phyloP scores from a whole-genome alignment of 805 yeast genomes.

The Sugiyamaella valdiviana region DNA sequence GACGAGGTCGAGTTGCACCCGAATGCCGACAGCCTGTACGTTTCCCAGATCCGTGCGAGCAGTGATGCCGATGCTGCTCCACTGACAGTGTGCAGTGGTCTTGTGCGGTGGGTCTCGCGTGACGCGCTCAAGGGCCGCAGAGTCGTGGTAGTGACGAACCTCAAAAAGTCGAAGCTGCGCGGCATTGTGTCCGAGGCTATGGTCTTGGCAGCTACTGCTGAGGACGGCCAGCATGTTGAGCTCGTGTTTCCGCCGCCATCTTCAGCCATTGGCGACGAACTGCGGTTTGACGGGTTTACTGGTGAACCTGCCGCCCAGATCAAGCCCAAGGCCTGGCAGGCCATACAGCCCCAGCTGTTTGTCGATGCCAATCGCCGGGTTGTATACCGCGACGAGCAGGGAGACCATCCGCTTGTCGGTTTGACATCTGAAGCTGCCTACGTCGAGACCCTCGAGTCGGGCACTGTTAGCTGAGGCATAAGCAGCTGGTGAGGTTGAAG shows the following conservation, averaged over 20 bases:
- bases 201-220: conserved; percentile 52
- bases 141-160: conserved; percentile 51
- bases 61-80: conserved; percentile 8
- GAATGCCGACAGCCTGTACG: conserved; percentile 54
- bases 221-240: conserved; percentile 35
- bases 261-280: conserved; percentile 36
- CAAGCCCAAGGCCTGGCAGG: conserved; percentile 23
- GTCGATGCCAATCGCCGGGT: conserved; percentile 8
- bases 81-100: conserved; percentile 49
- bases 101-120: conserved; percentile 41
- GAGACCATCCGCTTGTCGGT: neutral
- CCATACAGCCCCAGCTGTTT: conserved; percentile 7
- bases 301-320: conserved; percentile 5
- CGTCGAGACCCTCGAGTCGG: conserved; percentile 1
- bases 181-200: conserved; percentile 59
- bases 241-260: conserved; percentile 42
- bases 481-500: no score
- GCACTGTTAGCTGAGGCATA: neutral
- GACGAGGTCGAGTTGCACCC: conserved; percentile 43
- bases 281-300: conserved; percentile 33
- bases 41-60: conserved; percentile 39
- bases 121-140: conserved; percentile 35
- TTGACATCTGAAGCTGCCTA: conserved; percentile 5
- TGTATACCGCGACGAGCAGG: conserved; percentile 7
- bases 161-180: conserved; percentile 58